A percentile compares a stretch with the other conserved stretches of the same genome.
These are phyloP conservation scores for Flaveria robusta DNA, from an alignment of 129 eudicot species.

Conservation along the genomic window DNA sequence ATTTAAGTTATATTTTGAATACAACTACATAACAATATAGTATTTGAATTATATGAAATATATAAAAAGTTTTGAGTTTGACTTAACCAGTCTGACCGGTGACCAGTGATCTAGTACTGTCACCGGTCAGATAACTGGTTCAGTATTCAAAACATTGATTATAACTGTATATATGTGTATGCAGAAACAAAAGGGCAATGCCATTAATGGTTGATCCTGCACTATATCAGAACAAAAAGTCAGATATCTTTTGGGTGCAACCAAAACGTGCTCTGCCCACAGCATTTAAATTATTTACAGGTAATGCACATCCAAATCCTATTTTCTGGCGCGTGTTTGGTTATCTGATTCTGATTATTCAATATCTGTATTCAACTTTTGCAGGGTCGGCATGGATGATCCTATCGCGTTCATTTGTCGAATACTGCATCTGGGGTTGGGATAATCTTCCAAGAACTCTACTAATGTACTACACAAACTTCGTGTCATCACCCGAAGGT, in stretches of 20 bases:
- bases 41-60: no score
- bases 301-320: conserved; percentile 26
- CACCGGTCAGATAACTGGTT: no score
- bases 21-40: no score
- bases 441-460: conserved; percentile 83
- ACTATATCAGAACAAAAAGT: conserved; percentile 58
- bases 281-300: conserved; percentile 78
- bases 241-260: conserved; percentile 64
- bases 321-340: neutral
- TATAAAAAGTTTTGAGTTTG: no score
- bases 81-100: neutral
- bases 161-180: conserved; percentile 30
- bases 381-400: conserved; percentile 94
- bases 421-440: conserved; percentile 85
- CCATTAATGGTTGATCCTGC: conserved; percentile 85
- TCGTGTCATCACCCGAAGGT: conserved; percentile 84
- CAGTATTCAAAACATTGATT: neutral
- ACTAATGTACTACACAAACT: conserved; percentile 85
- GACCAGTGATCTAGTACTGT: neutral
- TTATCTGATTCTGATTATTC: neutral
- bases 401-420: conserved; percentile 69
- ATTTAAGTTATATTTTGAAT: no score
- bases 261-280: conserved; percentile 66
- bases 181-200: conserved; percentile 74
- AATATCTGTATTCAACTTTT: neutral